phyloP scores from a whole-genome alignment of 805 yeast genomes.

The Zygotorulaspora florentina region DNA sequence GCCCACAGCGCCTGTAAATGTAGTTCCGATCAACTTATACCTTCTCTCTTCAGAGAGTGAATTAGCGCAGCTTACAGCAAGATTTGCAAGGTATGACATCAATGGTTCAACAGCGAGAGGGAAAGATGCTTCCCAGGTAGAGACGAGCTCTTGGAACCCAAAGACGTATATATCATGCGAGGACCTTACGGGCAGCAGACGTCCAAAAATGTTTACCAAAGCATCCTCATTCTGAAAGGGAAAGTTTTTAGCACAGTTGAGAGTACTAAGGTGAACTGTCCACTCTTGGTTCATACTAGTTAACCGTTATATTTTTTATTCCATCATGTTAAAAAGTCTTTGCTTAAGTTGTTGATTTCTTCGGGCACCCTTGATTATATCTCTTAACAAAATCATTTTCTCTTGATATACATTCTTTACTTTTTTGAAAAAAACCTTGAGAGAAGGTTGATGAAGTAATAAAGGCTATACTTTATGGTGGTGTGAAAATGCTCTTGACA shows the following conservation, averaged over 20 bases:
- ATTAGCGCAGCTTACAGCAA: constrained; percentile 36
- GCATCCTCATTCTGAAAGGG: constrained; percentile 37
- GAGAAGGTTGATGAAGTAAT: no score
- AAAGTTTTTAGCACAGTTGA: constrained; percentile 51
- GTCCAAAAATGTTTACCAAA: constrained; percentile 33
- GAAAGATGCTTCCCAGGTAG: constrained; percentile 52
- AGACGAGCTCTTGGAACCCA: constrained; percentile 63
- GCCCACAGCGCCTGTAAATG: constrained; percentile 57
- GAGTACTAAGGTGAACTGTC: constrained; percentile 37
- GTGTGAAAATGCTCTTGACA: no score
- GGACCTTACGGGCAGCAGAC: constrained; percentile 29
- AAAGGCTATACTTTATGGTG: no score
- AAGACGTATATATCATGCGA: constrained; percentile 46
- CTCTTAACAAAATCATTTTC: no score
- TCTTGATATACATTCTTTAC: no score
- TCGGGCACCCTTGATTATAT: neutral
- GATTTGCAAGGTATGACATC: constrained; percentile 37
- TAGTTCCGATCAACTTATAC: constrained; percentile 42
- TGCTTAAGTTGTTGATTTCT: neutral
- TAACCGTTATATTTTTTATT: neutral
- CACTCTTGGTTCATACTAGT: constrained; percentile 2
- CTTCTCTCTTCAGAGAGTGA: constrained; percentile 34
- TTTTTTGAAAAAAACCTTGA: no score
- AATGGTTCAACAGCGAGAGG: constrained; percentile 35
- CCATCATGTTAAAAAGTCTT: neutral